Conservation (phyloP, 2,329 filamentous ascomycete genomes). For the Aureobasidium uvarum region DNA sequence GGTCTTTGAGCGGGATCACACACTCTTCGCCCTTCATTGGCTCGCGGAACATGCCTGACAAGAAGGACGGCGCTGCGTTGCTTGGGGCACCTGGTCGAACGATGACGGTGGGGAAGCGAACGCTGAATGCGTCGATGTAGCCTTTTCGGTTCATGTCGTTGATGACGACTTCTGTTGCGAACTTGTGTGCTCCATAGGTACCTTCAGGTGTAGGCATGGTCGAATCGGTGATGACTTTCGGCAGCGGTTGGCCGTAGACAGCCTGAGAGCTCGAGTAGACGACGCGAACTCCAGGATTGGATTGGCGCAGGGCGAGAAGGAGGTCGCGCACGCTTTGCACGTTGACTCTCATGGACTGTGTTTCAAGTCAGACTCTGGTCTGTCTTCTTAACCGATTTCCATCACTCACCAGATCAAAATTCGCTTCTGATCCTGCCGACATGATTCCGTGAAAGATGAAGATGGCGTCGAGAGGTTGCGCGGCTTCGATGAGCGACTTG, state of each 20-base stretch:
- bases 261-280: conserved; percentile 8
- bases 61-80: background rate
- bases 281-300: background rate
- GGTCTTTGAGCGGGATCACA: background rate
- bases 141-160: conserved; percentile 12
- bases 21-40: background rate
- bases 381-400: accelerated
- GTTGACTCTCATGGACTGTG: background rate
- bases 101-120: conserved; percentile 6
- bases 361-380: background rate
- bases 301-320: background rate
- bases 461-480: background rate
- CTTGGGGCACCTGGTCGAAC: conserved; percentile 5
- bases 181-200: conserved; percentile 2
- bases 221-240: background rate
- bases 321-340: conserved; percentile 2
- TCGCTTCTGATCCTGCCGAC: conserved; percentile 8
- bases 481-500: background rate
- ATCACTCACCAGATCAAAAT: background rate
- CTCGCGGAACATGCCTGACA: background rate
- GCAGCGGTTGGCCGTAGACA: background rate
- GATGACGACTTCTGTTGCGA: background rate
- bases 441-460: conserved; percentile 15
- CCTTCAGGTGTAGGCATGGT: conserved; percentile 1
- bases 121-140: conserved; percentile 2